Percentiles rank a stretch among this genome's conserved stretches.
Evolutionary conservation across 345 rosid species (phyloP).

Genomic region (Cardamine chenopodiifolia): DNA sequence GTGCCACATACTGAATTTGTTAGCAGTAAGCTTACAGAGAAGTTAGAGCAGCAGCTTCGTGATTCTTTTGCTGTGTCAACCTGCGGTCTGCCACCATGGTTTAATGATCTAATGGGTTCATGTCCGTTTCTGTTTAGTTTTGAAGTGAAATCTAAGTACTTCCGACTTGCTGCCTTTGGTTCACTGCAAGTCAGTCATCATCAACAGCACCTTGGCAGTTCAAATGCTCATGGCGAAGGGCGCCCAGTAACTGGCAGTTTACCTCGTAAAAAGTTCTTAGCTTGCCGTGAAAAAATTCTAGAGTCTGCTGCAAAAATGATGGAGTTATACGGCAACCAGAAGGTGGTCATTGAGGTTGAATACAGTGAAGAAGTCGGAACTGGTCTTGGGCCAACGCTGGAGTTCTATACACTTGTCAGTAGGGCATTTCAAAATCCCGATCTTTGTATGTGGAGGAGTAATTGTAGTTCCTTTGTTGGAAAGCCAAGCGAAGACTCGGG

Average conservation of each 20-base stretch:
- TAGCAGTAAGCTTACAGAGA: constrained; percentile 82
- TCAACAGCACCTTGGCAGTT: constrained; percentile 47
- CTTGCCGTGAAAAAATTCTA: constrained; percentile 66
- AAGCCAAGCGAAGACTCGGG: constrained; percentile 42
- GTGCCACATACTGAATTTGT: constrained; percentile 71
- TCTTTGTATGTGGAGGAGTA: constrained; percentile 90
- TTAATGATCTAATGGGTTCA: constrained; percentile 75
- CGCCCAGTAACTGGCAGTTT: constrained; percentile 46
- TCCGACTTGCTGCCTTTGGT: constrained; percentile 79
- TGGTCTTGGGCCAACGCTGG: constrained; percentile 97
- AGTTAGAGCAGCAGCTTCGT: constrained; percentile 89
- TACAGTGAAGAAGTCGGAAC: constrained; percentile 95
- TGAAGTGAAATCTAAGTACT: constrained; percentile 76
- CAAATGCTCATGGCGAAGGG: constrained; percentile 57
- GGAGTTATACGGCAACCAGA: constrained; percentile 61
- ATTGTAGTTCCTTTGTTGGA: constrained; percentile 44
- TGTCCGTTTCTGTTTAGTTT: constrained; percentile 92
- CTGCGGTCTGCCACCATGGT: constrained; percentile 87
- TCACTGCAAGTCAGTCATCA: constrained; percentile 49
- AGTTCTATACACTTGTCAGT: constrained; percentile 87
- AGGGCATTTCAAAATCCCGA: constrained; percentile 78
- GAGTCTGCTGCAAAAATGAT: constrained; percentile 85
- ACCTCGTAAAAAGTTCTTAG: constrained; percentile 77
- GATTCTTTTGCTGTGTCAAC: constrained; percentile 69
- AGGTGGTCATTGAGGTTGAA: constrained; percentile 76